These are phyloP conservation scores for Purpureocillium lavendulum DNA, from an alignment of 2,329 filamentous ascomycete species.

Conservation along the genomic window DNA sequence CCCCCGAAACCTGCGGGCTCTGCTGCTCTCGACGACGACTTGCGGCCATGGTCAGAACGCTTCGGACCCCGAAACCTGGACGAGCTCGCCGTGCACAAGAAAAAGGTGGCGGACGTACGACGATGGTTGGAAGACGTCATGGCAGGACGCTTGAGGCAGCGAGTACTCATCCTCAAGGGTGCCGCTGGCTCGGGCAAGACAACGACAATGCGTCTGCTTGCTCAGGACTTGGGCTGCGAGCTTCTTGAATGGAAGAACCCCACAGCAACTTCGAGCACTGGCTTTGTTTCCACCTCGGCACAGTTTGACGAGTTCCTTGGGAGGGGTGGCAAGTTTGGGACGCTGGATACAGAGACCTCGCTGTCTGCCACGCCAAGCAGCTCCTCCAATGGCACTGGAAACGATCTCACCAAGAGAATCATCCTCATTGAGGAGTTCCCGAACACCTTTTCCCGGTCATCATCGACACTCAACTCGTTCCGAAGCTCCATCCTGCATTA, in stretches of 20 bases:
- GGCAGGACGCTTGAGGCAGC: constrained; percentile 55
- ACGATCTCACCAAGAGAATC: constrained; percentile 35
- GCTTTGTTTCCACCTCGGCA: constrained; percentile 60
- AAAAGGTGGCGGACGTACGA: constrained; percentile 80
- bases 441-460: constrained; percentile 61
- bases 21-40: constrained; percentile 38
- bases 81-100: constrained; percentile 90
- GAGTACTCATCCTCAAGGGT: constrained; percentile 78
- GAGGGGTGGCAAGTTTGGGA: constrained; percentile 71
- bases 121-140: constrained; percentile 74
- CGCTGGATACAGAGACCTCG: constrained; percentile 43
- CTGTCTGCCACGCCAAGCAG: constrained; percentile 17
- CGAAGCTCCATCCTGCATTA: constrained; percentile 68
- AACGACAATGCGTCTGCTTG: constrained; percentile 71
- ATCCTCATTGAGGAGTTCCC: constrained; percentile 79
- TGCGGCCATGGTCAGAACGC: constrained; percentile 78
- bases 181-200: constrained; percentile 91
- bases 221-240: constrained; percentile 66
- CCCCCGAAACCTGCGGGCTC: constrained; percentile 24
- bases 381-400: constrained; percentile 10
- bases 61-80: constrained; percentile 69
- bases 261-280: constrained; percentile 47
- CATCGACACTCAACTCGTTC: constrained; percentile 59
- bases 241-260: constrained; percentile 91
- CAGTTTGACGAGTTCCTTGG: constrained; percentile 92